Conservation (phyloP, 768 basidiomycete genomes). For the Lyophyllum shimeji region DNA sequence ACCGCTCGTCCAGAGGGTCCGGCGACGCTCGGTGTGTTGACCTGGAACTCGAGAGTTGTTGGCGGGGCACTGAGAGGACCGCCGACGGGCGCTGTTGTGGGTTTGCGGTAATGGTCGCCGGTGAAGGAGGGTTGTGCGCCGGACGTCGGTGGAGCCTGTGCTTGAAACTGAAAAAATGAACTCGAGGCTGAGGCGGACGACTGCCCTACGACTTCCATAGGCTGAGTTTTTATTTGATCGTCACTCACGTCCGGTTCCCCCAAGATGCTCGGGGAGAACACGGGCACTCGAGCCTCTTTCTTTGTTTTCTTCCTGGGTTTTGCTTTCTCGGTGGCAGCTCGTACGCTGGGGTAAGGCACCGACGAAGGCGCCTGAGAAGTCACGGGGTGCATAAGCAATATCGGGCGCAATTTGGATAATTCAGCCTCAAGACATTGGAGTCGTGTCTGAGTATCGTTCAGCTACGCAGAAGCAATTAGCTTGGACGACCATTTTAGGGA, state of each 20-base stretch:
- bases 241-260: slow-evolving; percentile 12
- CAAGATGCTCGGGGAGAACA: slow-evolving; percentile 6
- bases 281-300: slow-evolving; percentile 17
- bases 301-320: slow-evolving; percentile 24
- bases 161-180: slow-evolving; percentile 22
- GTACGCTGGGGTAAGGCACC: slow-evolving; percentile 25
- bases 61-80: slow-evolving; percentile 20
- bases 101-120: slow-evolving; percentile 24
- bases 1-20: background rate
- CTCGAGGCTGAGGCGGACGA: slow-evolving; percentile 10
- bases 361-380: slow-evolving; percentile 24
- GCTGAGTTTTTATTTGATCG: slow-evolving; percentile 8
- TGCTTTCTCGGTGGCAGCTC: slow-evolving; percentile 19
- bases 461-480: slow-evolving; percentile 33
- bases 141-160: slow-evolving; percentile 9
- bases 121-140: slow-evolving; percentile 15
- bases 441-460: slow-evolving; percentile 56
- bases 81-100: slow-evolving; percentile 11
- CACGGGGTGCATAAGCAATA: slow-evolving; percentile 65
- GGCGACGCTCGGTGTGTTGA: slow-evolving; percentile 7
- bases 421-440: slow-evolving; percentile 61
- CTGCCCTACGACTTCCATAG: slow-evolving; percentile 7
- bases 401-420: slow-evolving; percentile 61
- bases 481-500: background rate
- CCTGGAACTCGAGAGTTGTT: slow-evolving; percentile 21